A percentile compares a stretch with the other conserved stretches of the same genome.
Conservation (phyloP, 1,284 basidiomycete species). For the Cutaneotrichosporon sp. region DNA sequence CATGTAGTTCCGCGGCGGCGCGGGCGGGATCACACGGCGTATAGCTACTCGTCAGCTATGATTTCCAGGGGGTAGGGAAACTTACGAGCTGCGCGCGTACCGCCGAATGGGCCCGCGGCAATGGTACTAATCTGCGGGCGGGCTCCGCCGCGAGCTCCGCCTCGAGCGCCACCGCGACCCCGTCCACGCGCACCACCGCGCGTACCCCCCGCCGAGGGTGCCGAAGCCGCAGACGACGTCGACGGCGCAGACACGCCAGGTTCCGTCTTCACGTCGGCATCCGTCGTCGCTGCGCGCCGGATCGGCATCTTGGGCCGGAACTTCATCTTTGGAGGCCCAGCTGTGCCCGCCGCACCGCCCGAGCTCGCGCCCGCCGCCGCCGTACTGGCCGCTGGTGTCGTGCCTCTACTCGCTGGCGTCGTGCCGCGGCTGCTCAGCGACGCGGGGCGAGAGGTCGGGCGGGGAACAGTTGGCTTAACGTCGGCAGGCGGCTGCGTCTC, state of each 20-base stretch:
- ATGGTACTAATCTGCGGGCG: slow-evolving; percentile 3
- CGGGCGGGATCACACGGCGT: slow-evolving; percentile 9
- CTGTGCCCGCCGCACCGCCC: background rate
- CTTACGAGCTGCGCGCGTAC: slow-evolving; percentile 4
- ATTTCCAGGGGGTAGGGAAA: background rate
- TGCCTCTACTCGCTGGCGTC: background rate
- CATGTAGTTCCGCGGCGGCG: slow-evolving; percentile 11
- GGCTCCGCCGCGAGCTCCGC: slow-evolving; percentile 46
- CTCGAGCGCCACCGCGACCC: slow-evolving; percentile 51
- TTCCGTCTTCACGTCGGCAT: slow-evolving; percentile 10
- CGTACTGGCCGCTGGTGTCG: background rate
- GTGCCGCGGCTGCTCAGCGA: background rate
- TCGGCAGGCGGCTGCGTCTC: background rate
- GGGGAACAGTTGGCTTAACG: background rate
- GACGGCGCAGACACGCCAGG: too few relatives aligned
- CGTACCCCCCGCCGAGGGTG: background rate
- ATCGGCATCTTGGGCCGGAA: slow-evolving; percentile 46
- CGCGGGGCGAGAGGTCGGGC: background rate
- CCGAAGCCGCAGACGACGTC: background rate
- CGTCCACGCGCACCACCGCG: slow-evolving; percentile 6
- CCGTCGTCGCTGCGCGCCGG: slow-evolving; percentile 27
- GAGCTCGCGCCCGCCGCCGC: background rate
- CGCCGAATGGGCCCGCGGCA: slow-evolving; percentile 20
- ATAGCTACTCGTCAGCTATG: slow-evolving; percentile 1
- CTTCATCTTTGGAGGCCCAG: slow-evolving; percentile 35